phyloP scores from a whole-genome alignment of 2,329 filamentous ascomycete genomes.

The Truncatella angustata region DNA sequence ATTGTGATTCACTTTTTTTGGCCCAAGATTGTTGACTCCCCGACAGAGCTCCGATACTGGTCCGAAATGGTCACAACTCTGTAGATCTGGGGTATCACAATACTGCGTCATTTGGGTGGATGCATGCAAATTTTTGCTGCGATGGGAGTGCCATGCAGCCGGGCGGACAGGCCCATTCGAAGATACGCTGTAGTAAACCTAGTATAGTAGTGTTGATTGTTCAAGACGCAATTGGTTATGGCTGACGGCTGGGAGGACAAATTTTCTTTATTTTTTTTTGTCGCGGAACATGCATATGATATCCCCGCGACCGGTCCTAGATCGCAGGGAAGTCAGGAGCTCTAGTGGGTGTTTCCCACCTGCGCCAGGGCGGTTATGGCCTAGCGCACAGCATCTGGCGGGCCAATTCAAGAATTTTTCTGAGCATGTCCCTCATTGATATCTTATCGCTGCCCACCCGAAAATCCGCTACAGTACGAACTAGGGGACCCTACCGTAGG shows the following conservation, averaged over 20 bases:
- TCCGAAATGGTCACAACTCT: not conserved
- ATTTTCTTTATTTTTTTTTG: too few relatives aligned
- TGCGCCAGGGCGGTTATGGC: conserved; percentile 1
- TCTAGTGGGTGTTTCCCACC: too few relatives aligned
- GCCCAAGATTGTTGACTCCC: conserved; percentile 2
- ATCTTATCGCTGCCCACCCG: conserved; percentile 14
- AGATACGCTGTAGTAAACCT: not conserved
- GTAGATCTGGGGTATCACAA: conserved; percentile 7
- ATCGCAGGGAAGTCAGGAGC: conserved; percentile 3
- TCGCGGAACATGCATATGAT: not conserved
- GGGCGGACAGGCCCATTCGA: not conserved
- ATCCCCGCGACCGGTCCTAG: conserved; percentile 8
- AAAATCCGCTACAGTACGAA: conserved; percentile 6
- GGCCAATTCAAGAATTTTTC: conserved; percentile 6
- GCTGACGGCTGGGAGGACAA: not conserved
- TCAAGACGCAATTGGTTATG: not conserved
- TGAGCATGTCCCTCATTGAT: conserved; percentile 8
- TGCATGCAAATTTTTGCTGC: not conserved
- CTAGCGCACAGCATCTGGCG: conserved; percentile 3
- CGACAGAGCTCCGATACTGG: conserved; percentile 7
- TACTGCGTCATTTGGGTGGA: not conserved
- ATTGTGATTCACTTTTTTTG: not conserved
- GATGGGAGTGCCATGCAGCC: not conserved
- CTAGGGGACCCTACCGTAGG: conserved; percentile 6
- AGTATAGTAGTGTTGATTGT: too few relatives aligned